Evolutionary conservation across 2,329 filamentous ascomycete genomes (phyloP).

Genomic region (Colletotrichum tofieldiae): DNA sequence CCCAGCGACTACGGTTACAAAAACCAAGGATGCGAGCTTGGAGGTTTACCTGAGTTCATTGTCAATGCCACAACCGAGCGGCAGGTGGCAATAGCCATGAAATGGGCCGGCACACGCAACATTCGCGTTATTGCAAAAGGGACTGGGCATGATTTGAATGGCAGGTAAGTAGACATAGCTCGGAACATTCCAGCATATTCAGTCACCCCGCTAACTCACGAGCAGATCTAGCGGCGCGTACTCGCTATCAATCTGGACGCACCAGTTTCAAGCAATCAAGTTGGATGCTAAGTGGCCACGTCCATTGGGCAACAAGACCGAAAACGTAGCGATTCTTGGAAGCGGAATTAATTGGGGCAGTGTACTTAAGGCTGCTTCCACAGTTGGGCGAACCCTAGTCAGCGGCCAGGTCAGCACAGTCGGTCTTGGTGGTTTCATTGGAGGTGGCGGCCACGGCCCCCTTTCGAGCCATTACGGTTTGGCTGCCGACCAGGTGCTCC

Average conservation of each 20-base stretch:
- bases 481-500: no score
- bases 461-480: no score
- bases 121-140: conserved; percentile 66
- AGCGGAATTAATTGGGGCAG: conserved; percentile 46
- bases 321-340: background rate
- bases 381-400: conserved; percentile 51
- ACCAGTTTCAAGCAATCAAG: conserved; percentile 22
- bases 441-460: no score
- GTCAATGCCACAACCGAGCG: conserved; percentile 53
- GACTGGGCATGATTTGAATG: conserved; percentile 69
- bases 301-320: background rate
- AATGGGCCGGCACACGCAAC: conserved; percentile 50
- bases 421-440: conserved; percentile 54
- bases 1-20: conserved; percentile 13
- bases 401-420: conserved; percentile 71
- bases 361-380: conserved; percentile 60
- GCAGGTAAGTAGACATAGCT: conserved; percentile 63
- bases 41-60: conserved; percentile 54
- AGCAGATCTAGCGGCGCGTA: conserved; percentile 27
- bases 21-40: conserved; percentile 48
- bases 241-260: conserved; percentile 45
- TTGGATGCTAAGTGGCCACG: background rate
- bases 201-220: background rate
- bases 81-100: conserved; percentile 46
- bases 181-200: no score